phyloP scores from a whole-genome alignment of 2,329 filamentous ascomycete genomes.

The Penicillium sp. region DNA sequence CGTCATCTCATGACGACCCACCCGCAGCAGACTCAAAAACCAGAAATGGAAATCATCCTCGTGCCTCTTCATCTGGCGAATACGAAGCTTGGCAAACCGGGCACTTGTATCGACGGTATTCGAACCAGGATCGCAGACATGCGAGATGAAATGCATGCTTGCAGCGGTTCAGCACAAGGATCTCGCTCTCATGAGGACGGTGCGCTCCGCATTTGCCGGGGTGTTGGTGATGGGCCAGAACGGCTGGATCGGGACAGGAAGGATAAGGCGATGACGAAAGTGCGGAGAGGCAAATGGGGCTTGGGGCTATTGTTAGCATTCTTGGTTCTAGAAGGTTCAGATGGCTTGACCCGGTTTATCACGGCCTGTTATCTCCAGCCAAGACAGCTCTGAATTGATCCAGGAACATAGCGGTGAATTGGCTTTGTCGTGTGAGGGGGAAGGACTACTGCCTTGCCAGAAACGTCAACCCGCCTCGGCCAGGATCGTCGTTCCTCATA shows the following conservation, averaged over 20 bases:
- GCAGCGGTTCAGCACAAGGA: constrained; percentile 29
- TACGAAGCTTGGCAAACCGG: constrained; percentile 32
- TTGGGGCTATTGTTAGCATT: constrained; percentile 20
- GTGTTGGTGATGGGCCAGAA: constrained; percentile 12
- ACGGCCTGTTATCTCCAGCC: background rate
- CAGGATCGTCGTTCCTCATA: background rate
- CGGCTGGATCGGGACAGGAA: constrained; percentile 19
- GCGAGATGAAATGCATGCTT: constrained; percentile 30
- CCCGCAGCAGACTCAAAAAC: background rate
- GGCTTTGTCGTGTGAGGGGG: background rate
- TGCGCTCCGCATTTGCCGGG: constrained; percentile 4
- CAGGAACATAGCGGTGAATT: background rate
- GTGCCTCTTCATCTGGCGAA: constrained; percentile 14
- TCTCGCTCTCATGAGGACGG: constrained; percentile 4
- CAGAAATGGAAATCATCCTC: constrained; percentile 4
- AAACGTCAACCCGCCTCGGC: background rate
- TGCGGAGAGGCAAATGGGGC: constrained; percentile 30
- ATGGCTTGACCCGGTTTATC: background rate
- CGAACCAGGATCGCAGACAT: constrained; percentile 32
- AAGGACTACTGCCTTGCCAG: constrained; percentile 7
- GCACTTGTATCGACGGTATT: constrained; percentile 29
- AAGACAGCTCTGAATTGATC: background rate
- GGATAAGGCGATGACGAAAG: constrained; percentile 23
- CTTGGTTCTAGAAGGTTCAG: constrained; percentile 4
- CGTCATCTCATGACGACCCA: background rate